Base-by-base conservation (phyloP, 306 rosid genomes). In the Lablab purpureus region DNA sequence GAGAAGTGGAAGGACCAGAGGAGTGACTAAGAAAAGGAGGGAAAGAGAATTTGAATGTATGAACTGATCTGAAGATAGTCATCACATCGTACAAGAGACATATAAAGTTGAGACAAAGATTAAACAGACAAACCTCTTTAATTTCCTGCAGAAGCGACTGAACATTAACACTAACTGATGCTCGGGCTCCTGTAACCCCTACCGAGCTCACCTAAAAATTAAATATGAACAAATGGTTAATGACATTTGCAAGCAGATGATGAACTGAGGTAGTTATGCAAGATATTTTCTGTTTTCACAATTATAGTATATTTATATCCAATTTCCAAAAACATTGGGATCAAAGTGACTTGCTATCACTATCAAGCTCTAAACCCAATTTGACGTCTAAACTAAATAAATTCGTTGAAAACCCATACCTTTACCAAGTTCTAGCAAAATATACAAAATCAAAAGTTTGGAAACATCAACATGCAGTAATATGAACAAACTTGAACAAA, bases 161-260 rank as follows among this genome's bases (percentile, higher is more conserved):
- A 85, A 95, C 99, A 51, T 73, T 74, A 10, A 67, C 82, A 73
- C 88, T 93, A 52, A 95, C 91, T 19, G 97, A 90, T 32, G 93
- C 85, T 55, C 98, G 98, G 40, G 98, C 91, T 64, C 97, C 98
- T 0, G 99, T 95, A 71, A 95, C 96, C 32, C 99, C 98, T 25
- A 93, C 73, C 12, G 98, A 85, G 82, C 98, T 95, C 88, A 95
- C 99, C 98, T 95, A 66, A 46, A 73, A 46, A 73, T 78, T 69
- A 77, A 72, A 87, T n/a, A n/a, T 74, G 41, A 23, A 76, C 45
- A 67, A 80, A 73, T 22, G 51, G 27, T 55, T 37, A 66, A 25
- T n/a, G 27, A 51, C 41, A 49, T 77, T 74, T 69, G 2, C 43
- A 1, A 7, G 43, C 22, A 66, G 49, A 64, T 51, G 34, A 69